phyloP scores from a whole-genome alignment of 1,139 yeast species.

The Candida sp. region DNA sequence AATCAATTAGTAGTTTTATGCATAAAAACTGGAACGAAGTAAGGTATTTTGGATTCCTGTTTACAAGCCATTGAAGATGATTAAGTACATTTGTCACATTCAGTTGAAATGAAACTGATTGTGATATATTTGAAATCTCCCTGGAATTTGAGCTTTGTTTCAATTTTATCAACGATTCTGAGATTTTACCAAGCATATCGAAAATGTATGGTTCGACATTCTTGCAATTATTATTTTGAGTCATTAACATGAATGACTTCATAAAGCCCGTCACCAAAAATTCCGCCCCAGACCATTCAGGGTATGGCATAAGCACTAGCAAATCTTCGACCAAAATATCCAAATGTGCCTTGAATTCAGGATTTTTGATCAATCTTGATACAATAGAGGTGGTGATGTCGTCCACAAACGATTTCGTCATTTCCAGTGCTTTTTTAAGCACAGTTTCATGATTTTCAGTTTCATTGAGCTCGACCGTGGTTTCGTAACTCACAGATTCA shows the following conservation, averaged over 20 bases:
- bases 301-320: conserved; percentile 40
- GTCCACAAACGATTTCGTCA: conserved; percentile 15
- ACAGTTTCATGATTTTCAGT: conserved; percentile 8
- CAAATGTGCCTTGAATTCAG: conserved; percentile 41
- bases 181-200: conserved; percentile 8
- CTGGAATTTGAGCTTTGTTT: not conserved
- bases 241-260: not conserved
- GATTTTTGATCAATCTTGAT: conserved; percentile 31
- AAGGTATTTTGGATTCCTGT: not conserved
- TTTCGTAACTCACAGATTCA: conserved; percentile 27
- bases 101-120: not conserved
- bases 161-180: not conserved
- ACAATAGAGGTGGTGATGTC: conserved; percentile 38
- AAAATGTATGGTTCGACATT: conserved; percentile 7
- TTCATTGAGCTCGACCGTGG: conserved; percentile 1
- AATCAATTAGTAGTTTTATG: not conserved
- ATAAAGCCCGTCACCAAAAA: conserved; percentile 5
- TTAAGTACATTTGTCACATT: not conserved
- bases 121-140: not conserved
- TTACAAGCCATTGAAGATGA: not conserved
- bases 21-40: not conserved
- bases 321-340: conserved; percentile 59
- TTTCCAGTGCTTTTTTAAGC: conserved; percentile 1
- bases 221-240: not conserved
- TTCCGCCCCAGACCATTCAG: conserved; percentile 64